Conservation (phyloP, 75 land plant species). For the Pinus taeda region DNA sequence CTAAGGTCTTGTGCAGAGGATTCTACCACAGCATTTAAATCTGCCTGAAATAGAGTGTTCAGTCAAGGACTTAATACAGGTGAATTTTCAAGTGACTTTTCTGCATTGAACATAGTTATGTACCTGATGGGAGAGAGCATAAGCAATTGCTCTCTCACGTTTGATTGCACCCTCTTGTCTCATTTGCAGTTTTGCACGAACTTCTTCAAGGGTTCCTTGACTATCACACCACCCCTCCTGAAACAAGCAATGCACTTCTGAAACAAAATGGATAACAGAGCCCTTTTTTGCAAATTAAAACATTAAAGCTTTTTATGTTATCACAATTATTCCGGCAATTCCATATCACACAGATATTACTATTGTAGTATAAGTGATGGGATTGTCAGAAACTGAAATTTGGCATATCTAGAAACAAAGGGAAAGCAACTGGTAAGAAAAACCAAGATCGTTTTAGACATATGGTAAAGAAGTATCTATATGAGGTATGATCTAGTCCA, state of each 20-base stretch:
- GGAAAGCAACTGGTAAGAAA: too few relatives aligned
- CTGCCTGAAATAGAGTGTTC: not conserved
- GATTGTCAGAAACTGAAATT: too few relatives aligned
- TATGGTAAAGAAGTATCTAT: too few relatives aligned
- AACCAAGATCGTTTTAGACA: too few relatives aligned
- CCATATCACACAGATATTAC: too few relatives aligned
- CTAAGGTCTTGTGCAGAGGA: not conserved
- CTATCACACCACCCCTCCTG: slow-evolving; percentile 89
- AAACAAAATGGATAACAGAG: not conserved
- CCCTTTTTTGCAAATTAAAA: not conserved
- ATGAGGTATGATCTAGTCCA: too few relatives aligned
- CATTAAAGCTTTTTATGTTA: too few relatives aligned
- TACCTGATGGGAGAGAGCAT: slow-evolving; percentile 77
- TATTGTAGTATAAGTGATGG: too few relatives aligned
- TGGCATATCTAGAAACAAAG: too few relatives aligned
- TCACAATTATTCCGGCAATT: too few relatives aligned
- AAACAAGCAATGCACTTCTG: not conserved
- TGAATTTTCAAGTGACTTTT: not conserved
- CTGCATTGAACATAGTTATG: not conserved
- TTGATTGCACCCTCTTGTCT: slow-evolving; percentile 79
- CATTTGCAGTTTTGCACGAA: slow-evolving; percentile 65
- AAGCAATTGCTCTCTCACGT: slow-evolving; percentile 77
- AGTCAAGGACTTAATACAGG: not conserved
- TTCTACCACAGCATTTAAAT: not conserved
- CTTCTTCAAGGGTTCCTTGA: slow-evolving; percentile 53